Conservation (phyloP, 2,329 filamentous ascomycete species). For the Elsinoe australis region DNA sequence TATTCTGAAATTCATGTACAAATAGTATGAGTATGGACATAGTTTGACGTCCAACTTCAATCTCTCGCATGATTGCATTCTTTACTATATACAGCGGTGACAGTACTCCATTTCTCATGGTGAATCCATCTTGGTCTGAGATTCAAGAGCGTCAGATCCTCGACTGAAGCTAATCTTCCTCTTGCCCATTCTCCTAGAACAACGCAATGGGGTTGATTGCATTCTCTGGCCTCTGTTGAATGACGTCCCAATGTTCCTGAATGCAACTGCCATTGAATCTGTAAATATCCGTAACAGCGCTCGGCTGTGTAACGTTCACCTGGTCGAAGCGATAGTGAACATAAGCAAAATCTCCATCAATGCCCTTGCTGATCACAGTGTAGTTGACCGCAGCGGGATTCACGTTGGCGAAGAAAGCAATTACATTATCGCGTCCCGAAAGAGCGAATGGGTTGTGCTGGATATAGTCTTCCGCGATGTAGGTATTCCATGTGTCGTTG, state of each 20-base stretch:
- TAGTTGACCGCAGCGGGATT: background rate
- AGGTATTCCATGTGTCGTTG: background rate
- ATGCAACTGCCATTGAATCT: conserved; percentile 11
- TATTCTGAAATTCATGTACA: too few species aligned
- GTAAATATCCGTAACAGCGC: conserved; percentile 2
- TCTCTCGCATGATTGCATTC: too few species aligned
- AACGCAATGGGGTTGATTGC: conserved; percentile 4
- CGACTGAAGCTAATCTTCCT: too few species aligned
- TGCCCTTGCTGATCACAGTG: conserved; percentile 8
- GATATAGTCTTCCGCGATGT: conserved; percentile 14
- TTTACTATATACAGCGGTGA: too few species aligned
- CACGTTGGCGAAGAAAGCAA: conserved; percentile 6
- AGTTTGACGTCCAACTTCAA: too few species aligned
- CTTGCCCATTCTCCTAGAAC: too few species aligned
- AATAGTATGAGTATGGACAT: too few species aligned
- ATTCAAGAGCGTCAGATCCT: too few species aligned
- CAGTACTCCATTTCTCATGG: too few species aligned
- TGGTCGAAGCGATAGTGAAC: conserved; percentile 8
- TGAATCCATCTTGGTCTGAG: too few species aligned
- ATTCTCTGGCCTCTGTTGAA: conserved; percentile 8
- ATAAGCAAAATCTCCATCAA: background rate
- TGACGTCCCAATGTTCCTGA: conserved; percentile 12
- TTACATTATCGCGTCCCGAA: conserved; percentile 2
- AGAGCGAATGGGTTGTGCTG: conserved; percentile 14
- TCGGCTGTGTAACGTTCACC: conserved; percentile 8